A percentile compares a stretch with the other conserved stretches of the same genome.
Conservation (phyloP, 2,329 filamentous ascomycete species). For the Xylaria sp. region DNA sequence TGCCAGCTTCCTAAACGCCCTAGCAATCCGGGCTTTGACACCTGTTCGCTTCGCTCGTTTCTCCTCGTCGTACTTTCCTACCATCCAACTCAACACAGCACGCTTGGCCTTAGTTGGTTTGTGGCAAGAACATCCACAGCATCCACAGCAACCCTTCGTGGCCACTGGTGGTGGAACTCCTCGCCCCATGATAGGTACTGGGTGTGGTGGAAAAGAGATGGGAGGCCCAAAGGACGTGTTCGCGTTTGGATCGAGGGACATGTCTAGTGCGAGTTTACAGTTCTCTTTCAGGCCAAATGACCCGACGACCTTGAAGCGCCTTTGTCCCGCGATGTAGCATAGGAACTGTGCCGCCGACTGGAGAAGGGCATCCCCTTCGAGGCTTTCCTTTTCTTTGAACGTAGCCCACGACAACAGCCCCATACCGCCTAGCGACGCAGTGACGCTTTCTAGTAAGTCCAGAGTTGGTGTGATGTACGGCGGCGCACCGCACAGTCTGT, state of each 20-base stretch:
- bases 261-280: slow-evolving; percentile 23
- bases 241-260: slow-evolving; percentile 20
- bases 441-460: slow-evolving; percentile 23
- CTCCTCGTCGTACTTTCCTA: slow-evolving; percentile 4
- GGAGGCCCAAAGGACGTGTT: background rate
- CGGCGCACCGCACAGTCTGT: slow-evolving; percentile 8
- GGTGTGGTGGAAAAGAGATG: too few relatives aligned
- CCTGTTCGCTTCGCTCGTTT: background rate
- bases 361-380: slow-evolving; percentile 16
- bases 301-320: slow-evolving; percentile 19
- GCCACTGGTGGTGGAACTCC: background rate
- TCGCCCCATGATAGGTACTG: too few relatives aligned
- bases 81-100: slow-evolving; percentile 8
- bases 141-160: background rate
- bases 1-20: slow-evolving; percentile 30
- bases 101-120: background rate
- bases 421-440: slow-evolving; percentile 8
- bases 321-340: slow-evolving; percentile 30
- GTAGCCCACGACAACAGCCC: slow-evolving; percentile 14
- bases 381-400: slow-evolving; percentile 12
- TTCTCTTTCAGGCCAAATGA: slow-evolving; percentile 26
- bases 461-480: slow-evolving; percentile 19
- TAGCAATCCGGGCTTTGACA: slow-evolving; percentile 13
- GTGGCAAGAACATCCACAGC: slow-evolving; percentile 28
- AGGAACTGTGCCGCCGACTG: slow-evolving; percentile 31